Conservation (phyloP, 257 asterid genomes). For the Capsicum pubescens region DNA sequence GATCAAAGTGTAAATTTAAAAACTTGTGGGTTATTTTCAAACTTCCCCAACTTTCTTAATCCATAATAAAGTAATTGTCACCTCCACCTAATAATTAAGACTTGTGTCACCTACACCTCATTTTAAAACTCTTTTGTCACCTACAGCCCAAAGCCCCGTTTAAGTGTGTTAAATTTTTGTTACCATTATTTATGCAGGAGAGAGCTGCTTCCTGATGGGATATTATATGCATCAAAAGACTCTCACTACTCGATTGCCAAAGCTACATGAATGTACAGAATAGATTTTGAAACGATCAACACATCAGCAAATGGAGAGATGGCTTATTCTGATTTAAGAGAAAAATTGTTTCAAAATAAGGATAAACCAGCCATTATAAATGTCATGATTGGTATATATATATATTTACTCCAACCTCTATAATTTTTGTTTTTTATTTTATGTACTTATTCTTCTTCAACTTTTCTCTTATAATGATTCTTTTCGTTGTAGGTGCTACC, state of each 20-base stretch:
- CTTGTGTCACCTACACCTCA: too few species aligned
- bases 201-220: slow-evolving; percentile 21
- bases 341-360: slow-evolving; percentile 30
- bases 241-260: slow-evolving; percentile 28
- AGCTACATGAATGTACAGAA: slow-evolving; percentile 35
- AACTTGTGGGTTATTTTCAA: too few species aligned
- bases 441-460: background rate
- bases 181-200: too few species aligned
- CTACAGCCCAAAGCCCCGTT: too few species aligned
- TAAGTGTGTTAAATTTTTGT: too few species aligned
- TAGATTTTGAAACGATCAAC: slow-evolving; percentile 24
- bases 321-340: slow-evolving; percentile 24
- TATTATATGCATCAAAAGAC: slow-evolving; percentile 31
- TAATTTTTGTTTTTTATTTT: background rate
- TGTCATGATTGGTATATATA: slow-evolving; percentile 30
- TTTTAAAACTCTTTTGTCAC: too few species aligned
- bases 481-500: slow-evolving; percentile 40
- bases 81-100: too few species aligned
- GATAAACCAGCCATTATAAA: slow-evolving; percentile 32
- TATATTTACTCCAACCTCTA: background rate
- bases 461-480: background rate
- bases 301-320: slow-evolving; percentile 30
- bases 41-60: too few species aligned
- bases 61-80: too few species aligned
- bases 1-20: too few species aligned